Percentiles rank a stretch among this genome's conserved stretches.
phyloP scores from a whole-genome alignment of 352 stramenopile species.

The Phytopythium boreale region DNA sequence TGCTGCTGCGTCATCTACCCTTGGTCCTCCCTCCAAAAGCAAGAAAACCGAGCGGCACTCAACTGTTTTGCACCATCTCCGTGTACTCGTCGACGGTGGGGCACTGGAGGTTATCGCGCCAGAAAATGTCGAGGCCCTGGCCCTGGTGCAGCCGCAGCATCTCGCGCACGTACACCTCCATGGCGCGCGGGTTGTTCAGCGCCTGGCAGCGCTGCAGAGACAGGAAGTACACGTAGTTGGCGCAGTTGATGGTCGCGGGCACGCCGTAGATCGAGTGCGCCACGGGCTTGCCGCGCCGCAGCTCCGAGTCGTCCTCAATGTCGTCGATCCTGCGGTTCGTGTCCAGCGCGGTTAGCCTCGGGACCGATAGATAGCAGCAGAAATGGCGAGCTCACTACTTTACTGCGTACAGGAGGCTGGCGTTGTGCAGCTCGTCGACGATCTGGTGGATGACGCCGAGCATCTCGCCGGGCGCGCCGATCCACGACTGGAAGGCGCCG shows the following conservation, averaged over 20 bases:
- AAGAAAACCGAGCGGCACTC: slow-evolving; percentile 11
- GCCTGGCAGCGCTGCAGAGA: slow-evolving; percentile 91
- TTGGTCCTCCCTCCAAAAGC: too few relatives aligned
- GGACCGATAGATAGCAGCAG: too few relatives aligned
- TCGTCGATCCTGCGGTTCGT: slow-evolving; percentile 87
- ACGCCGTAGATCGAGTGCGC: slow-evolving; percentile 96
- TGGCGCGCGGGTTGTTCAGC: slow-evolving; percentile 78
- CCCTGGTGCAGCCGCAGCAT: slow-evolving; percentile 95
- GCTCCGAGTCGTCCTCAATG: slow-evolving; percentile 97
- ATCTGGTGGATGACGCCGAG: slow-evolving; percentile 90
- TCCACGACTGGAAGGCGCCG: slow-evolving; percentile 87
- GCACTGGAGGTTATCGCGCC: slow-evolving; percentile 88
- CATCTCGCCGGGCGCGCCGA: slow-evolving; percentile 52
- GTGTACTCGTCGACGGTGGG: slow-evolving; percentile 92
- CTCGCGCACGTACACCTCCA: slow-evolving; percentile 93
- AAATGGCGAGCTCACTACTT: not conserved
- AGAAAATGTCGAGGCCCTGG: slow-evolving; percentile 96
- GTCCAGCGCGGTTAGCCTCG: not conserved
- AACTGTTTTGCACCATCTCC: slow-evolving; percentile 95
- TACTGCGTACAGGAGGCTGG: slow-evolving; percentile 81
- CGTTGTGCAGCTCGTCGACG: slow-evolving; percentile 95
- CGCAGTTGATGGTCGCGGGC: slow-evolving; percentile 96
- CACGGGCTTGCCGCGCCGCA: slow-evolving; percentile 92
- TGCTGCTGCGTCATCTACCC: too few relatives aligned
- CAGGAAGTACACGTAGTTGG: slow-evolving; percentile 98